Base-by-base conservation (phyloP, 495 filamentous ascomycete genomes). In the Hypoxylon perforatum region DNA sequence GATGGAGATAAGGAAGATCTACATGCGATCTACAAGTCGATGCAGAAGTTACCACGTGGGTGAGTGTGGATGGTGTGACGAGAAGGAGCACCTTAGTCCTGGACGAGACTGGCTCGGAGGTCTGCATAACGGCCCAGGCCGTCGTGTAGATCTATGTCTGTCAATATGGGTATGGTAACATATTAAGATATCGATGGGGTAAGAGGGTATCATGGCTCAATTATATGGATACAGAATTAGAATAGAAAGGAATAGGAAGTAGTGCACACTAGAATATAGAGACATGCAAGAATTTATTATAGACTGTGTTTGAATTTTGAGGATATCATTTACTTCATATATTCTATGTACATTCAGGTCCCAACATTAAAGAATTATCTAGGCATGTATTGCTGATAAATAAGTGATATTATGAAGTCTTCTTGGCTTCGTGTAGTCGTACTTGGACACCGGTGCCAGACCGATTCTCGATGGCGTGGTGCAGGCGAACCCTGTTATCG, bases 401-500 rank as follows among this genome's bases (percentile, higher is more conserved):
- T 7, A 28, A 28, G 7, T 3, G 25, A 28, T 3, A 57, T 22
- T 49, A 15, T 19, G 19, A 41, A 17, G 35, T 18, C 39, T 52
- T 33, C 53, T 49, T 64, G 5, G 71, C 75, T 30, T 73, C 68
- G 53, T 77, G 77, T 21, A 82, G 52, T 28, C 66, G 57, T 14
- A 80, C 75, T 53, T 79, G 70, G 4, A 81, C 79, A 22, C 79
- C 80, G 7, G 75, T 79, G n/a, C 77, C 80, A 19, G 79, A 80
- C 47, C 79, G 69, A 51, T 82, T 81, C 61, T 81, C 80, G 50
- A 82, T 81, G 2, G 78, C 79, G 41, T 80, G 80, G 64, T 80
- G 77, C 35, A 82, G 70, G 15, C 70, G 63, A 25, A 79, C 72
- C 33, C 68, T 63, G 18, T 66, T 65, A 39, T 76, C 69, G 8